A percentile compares a stretch with the other conserved stretches of the same genome.
phyloP scores from a whole-genome alignment of 352 stramenopile species.

The Phytophthora citrophthora region DNA sequence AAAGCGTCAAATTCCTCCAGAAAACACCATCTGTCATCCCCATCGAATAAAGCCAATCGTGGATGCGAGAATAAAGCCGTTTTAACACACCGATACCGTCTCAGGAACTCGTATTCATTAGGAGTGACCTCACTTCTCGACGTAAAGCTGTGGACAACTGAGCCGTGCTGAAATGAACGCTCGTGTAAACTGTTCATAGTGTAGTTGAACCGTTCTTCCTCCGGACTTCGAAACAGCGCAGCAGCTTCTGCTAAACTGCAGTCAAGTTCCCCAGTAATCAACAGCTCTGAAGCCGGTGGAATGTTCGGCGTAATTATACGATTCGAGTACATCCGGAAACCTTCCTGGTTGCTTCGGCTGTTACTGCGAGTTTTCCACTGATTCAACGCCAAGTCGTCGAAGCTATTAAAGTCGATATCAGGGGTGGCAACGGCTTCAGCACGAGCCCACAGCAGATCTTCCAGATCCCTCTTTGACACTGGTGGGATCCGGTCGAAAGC shows the following conservation, averaged over 20 bases:
- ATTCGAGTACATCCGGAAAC: constrained; percentile 21
- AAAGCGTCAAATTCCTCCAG: constrained; percentile 24
- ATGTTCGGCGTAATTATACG: constrained; percentile 4
- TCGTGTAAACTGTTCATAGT: constrained; percentile 42
- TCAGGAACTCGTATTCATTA: constrained; percentile 2
- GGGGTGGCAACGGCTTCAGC: constrained; percentile 11
- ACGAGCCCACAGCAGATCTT: constrained; percentile 19
- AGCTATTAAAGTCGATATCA: constrained; percentile 18
- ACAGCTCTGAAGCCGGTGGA: constrained; percentile 8
- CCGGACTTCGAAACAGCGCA: constrained; percentile 29
- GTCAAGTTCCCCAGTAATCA: constrained; percentile 30
- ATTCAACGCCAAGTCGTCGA: constrained; percentile 20
- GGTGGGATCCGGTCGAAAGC: too few species aligned
- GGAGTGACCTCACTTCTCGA: background rate
- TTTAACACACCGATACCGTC: constrained; percentile 38
- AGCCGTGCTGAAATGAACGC: constrained; percentile 34
- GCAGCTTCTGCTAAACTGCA: constrained; percentile 27
- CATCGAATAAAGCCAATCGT: constrained; percentile 32
- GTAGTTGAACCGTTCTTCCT: constrained; percentile 15
- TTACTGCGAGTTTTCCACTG: constrained; percentile 12
- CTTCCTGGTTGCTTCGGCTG: constrained; percentile 7
- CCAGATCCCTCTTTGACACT: background rate
- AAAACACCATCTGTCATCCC: constrained; percentile 40
- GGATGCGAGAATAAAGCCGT: constrained; percentile 36
- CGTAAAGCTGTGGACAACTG: constrained; percentile 35